These are phyloP conservation scores for Fusarium sp. DNA, from an alignment of 2,329 filamentous ascomycete species.

Conservation along the genomic window DNA sequence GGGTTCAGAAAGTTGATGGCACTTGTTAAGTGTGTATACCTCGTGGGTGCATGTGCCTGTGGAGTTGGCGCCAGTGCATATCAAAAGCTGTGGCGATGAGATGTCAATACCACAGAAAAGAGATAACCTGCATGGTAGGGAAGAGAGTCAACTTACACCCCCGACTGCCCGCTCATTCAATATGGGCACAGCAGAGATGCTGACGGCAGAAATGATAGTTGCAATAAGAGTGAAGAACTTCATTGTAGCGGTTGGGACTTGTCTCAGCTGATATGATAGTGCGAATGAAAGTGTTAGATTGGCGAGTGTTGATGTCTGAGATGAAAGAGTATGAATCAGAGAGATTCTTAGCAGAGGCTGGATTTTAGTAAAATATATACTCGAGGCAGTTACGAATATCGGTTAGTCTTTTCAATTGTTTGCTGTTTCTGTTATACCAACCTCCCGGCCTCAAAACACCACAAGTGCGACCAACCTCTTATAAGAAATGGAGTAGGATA, in stretches of 20 bases:
- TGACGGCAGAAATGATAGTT: slow-evolving; percentile 30
- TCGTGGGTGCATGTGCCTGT: slow-evolving; percentile 56
- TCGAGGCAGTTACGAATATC: not conserved
- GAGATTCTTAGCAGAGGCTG: slow-evolving; percentile 23
- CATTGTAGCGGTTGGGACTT: slow-evolving; percentile 37
- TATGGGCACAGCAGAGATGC: slow-evolving; percentile 43
- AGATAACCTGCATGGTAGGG: not conserved
- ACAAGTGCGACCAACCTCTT: slow-evolving; percentile 33
- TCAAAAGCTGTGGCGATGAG: slow-evolving; percentile 50
- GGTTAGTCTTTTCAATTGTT: not conserved
- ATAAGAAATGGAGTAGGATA: not conserved
- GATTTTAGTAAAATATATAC: not conserved
- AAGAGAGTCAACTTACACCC: slow-evolving; percentile 51
- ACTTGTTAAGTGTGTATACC: slow-evolving; percentile 54
- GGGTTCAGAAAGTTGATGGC: slow-evolving; percentile 55
- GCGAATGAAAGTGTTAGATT: not conserved
- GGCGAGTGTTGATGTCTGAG: not conserved
- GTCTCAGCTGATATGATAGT: not conserved
- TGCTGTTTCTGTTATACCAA: slow-evolving; percentile 19
- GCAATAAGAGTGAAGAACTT: slow-evolving; percentile 39
- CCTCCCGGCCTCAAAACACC: slow-evolving; percentile 13
- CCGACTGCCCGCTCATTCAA: slow-evolving; percentile 52
- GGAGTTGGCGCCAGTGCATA: slow-evolving; percentile 60
- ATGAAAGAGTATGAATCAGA: slow-evolving; percentile 14
- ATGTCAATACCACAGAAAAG: not conserved